phyloP scores from a whole-genome alignment of 352 stramenopile genomes.

The Pythium aristosporum region DNA sequence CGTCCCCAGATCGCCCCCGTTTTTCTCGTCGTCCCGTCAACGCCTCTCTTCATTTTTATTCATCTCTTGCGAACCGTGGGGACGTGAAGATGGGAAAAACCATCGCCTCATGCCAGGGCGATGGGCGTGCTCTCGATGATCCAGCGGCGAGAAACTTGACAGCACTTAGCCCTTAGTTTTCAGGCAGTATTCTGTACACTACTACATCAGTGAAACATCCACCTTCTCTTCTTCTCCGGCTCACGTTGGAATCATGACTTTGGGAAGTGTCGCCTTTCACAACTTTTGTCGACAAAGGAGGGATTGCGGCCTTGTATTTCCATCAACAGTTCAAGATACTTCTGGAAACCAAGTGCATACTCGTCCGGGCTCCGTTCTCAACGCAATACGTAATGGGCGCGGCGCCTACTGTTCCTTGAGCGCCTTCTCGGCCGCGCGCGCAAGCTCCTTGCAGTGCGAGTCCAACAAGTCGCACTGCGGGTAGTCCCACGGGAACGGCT shows the following conservation, averaged over 20 bases:
- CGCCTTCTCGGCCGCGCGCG: slow-evolving; percentile 62
- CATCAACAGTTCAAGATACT: slow-evolving; percentile 9
- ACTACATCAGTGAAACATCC: neutral
- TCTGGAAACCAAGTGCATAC: neutral
- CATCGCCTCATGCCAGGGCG: too few species aligned
- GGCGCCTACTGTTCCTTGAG: slow-evolving; percentile 50
- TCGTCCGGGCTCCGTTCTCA: slow-evolving; percentile 13
- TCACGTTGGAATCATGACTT: neutral
- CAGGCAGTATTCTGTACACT: slow-evolving; percentile 1
- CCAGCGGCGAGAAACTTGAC: neutral
- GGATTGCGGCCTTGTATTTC: slow-evolving; percentile 10
- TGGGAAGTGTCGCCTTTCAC: neutral
- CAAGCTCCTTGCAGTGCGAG: slow-evolving; percentile 65
- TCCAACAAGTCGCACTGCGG: slow-evolving; percentile 83
- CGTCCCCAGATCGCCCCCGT: neutral
- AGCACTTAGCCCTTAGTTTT: neutral
- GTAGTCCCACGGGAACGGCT: slow-evolving; percentile 83
- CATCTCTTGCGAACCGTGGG: neutral
- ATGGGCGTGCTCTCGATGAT: neutral
- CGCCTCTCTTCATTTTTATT: slow-evolving; percentile 3
- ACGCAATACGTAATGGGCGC: slow-evolving; percentile 11
- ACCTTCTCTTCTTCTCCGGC: neutral
- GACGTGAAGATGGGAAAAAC: neutral
- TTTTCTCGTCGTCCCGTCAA: neutral
- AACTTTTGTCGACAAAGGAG: slow-evolving; percentile 1